A percentile compares a stretch with the other conserved stretches of the same genome.
phyloP scores from a whole-genome alignment of 2,329 filamentous ascomycete genomes.

The Chaetomium globosum region DNA sequence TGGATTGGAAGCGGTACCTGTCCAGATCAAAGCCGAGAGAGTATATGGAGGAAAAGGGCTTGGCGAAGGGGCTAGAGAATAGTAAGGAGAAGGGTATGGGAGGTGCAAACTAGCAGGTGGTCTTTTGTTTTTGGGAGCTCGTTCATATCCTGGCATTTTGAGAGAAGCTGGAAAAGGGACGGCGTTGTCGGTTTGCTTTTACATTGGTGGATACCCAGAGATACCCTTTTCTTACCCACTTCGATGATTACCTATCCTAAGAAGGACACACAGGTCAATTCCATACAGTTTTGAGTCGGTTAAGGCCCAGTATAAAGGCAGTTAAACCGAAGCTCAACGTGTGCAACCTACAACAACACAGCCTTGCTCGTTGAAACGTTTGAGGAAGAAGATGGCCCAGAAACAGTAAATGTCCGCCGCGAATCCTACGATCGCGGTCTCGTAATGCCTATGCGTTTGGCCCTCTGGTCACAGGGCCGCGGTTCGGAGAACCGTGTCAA shows the following conservation, averaged over 20 bases:
- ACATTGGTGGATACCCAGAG: background rate
- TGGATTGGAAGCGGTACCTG: constrained; percentile 16
- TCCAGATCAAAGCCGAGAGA: background rate
- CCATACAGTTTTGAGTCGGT: too few species aligned
- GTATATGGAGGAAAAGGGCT: background rate
- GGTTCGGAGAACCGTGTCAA: too few species aligned
- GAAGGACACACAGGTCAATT: background rate
- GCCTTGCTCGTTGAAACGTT: too few species aligned
- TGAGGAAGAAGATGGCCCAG: too few species aligned
- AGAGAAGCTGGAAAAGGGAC: background rate
- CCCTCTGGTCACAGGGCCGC: too few species aligned
- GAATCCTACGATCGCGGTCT: too few species aligned
- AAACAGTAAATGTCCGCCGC: background rate
- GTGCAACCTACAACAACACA: too few species aligned
- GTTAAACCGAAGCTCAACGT: too few species aligned
- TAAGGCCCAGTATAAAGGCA: too few species aligned
- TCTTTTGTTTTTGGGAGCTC: background rate
- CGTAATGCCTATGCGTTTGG: too few species aligned
- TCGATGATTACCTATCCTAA: background rate
- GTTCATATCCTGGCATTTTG: background rate
- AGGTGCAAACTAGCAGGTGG: background rate
- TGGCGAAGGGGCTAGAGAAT: too few species aligned
- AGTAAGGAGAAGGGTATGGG: background rate
- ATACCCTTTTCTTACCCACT: background rate
- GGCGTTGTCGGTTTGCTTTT: background rate